Base-by-base conservation (phyloP, 495 filamentous ascomycete genomes). In the Daldinia vernicosa region DNA sequence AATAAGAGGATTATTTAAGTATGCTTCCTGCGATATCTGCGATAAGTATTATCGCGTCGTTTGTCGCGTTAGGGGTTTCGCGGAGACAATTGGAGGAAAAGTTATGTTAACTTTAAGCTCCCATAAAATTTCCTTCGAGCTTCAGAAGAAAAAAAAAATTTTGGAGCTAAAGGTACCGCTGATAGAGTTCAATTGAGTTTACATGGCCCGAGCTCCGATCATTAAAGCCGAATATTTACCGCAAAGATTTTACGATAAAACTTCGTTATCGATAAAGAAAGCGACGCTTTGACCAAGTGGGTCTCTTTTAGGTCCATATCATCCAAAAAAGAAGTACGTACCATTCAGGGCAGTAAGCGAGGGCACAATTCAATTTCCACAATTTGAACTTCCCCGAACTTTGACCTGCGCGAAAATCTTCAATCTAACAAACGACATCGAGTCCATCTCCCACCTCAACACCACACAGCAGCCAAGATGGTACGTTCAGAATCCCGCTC, bases 311-410 rank as follows among this genome's bases (percentile, higher is more conserved):
- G n/a, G n/a, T n/a, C n/a, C n/a, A n/a, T n/a, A 40, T 24, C 17
- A 19, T 3, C 12, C 5, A 39, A 43, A 59, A 27, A 40, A 40
- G 9, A 53, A 32, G 50, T 40, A 56, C 26, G 58, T 64, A 75
- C 65, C 62, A 60, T 12, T 45, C 51, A 73, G 68, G 67, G 70
- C 63, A 47, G 66, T 77, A 75, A 74, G 75, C 71, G 75, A 77
- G 75, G 75, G 74, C 75, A 77, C 75, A 77, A 77, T 70, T 77
- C 57, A 69, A 73, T 77, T 77, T 77, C 63, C 70, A 76, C 70
- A 74, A 74, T 75, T 74, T 72, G 70, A 76, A 67, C 69, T 69
- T 72, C 57, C 55, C 63, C 66, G 57, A 64, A 73, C 67, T 67
- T 57, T 65, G 58, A 65, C 73, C 74, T 54, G 76, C 70, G 73